Evolutionary conservation across 2,329 filamentous ascomycete genomes (phyloP).

Genomic region (Cadophora sp.): DNA sequence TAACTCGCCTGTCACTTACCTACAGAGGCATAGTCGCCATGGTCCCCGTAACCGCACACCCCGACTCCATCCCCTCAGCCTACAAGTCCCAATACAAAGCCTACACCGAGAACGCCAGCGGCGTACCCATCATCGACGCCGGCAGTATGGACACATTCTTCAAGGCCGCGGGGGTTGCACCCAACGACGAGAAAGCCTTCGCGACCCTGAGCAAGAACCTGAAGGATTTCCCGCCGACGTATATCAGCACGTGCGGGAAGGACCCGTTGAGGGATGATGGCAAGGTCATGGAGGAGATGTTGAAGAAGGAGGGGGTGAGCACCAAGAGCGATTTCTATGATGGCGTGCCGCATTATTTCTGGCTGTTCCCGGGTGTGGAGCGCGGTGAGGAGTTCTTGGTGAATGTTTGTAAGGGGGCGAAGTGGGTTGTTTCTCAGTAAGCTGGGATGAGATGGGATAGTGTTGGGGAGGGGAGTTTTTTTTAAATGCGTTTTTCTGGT

Average conservation of each 20-base stretch:
- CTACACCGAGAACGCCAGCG: slow-evolving; percentile 32
- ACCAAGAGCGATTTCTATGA: slow-evolving; percentile 42
- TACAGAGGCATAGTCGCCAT: slow-evolving; percentile 35
- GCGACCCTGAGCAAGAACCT: slow-evolving; percentile 30
- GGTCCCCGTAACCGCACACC: slow-evolving; percentile 38
- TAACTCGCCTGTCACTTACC: too few species aligned
- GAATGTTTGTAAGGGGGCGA: slow-evolving; percentile 31
- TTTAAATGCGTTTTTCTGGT: neutral
- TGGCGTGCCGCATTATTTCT: slow-evolving; percentile 46
- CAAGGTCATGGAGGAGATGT: slow-evolving; percentile 39
- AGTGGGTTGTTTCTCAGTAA: slow-evolving; percentile 25
- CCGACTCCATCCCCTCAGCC: slow-evolving; percentile 28
- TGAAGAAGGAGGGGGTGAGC: slow-evolving; percentile 40
- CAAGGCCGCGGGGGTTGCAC: slow-evolving; percentile 23
- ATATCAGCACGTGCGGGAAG: slow-evolving; percentile 37
- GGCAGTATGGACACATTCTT: slow-evolving; percentile 36
- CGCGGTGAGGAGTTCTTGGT: slow-evolving; percentile 32
- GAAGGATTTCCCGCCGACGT: slow-evolving; percentile 34
- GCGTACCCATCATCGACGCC: slow-evolving; percentile 35
- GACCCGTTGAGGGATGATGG: slow-evolving; percentile 46
- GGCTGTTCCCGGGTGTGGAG: slow-evolving; percentile 36
- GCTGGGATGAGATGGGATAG: neutral
- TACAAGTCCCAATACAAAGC: slow-evolving; percentile 34
- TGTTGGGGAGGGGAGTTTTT: neutral
- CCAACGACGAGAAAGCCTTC: slow-evolving; percentile 31